These are phyloP conservation scores for Suillus fuscotomentosus DNA, from an alignment of 768 basidiomycete genomes.

Conservation along the genomic window DNA sequence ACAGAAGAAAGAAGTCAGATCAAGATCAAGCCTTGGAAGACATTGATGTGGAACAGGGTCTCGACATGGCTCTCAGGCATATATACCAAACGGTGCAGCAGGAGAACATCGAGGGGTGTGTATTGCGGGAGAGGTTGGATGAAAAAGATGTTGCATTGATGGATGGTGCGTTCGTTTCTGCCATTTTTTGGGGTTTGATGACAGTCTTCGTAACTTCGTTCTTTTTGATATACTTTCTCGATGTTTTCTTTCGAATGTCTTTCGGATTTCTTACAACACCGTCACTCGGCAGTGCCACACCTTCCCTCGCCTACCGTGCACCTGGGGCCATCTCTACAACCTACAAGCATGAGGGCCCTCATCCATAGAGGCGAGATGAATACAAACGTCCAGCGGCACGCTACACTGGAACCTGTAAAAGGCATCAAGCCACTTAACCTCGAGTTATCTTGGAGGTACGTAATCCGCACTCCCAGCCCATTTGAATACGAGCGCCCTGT, in stretches of 20 bases:
- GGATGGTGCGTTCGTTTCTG: conserved; percentile 44
- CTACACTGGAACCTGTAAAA: conserved; percentile 48
- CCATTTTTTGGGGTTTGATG: neutral
- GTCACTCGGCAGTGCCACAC: conserved; percentile 45
- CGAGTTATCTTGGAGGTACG: conserved; percentile 68
- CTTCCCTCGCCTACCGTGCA: conserved; percentile 54
- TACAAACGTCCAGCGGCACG: conserved; percentile 14
- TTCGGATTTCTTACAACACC: neutral
- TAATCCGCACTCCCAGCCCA: conserved; percentile 3
- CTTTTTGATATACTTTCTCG: neutral
- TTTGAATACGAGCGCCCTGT: neutral
- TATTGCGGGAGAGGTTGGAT: conserved; percentile 57
- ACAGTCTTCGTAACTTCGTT: neutral
- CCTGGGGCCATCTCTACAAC: conserved; percentile 31
- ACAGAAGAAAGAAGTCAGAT: neutral
- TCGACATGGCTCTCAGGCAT: conserved; percentile 32
- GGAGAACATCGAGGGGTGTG: conserved; percentile 34
- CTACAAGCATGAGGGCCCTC: conserved; percentile 21
- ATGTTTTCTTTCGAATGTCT: neutral
- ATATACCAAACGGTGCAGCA: conserved; percentile 29
- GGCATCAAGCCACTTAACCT: conserved; percentile 59
- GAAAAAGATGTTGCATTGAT: conserved; percentile 50
- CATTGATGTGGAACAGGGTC: conserved; percentile 8
- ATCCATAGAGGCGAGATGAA: neutral
- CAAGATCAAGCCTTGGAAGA: conserved; percentile 9